Evolutionary conservation across 768 basidiomycete species (phyloP), one percentile per base, ranked within the genome.

Genomic region (Panus rudis): DNA sequence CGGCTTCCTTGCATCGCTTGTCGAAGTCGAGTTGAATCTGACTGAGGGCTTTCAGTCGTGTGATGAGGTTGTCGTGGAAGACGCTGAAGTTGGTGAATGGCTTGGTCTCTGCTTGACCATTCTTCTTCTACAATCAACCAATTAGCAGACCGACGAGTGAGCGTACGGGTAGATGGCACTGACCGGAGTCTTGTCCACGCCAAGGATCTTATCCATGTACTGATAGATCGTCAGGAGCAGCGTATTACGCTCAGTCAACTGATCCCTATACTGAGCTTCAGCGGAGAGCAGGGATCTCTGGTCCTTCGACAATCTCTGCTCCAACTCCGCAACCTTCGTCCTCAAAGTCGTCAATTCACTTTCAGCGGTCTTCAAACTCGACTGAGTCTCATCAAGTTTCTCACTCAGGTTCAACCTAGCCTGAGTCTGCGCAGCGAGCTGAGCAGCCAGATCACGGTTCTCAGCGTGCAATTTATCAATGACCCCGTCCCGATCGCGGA

Each of bases 31-130:
- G 61, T 60, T 91, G 84, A 26, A 97, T 85, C 50, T 89, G 81
- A 42, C 79, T 84, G 45, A 98, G 75, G 0, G 81, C 71, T 56
- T 92, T 91, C 22, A 99, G 71, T 11, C 93, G 78, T 2, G 81
- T 78, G 56, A 96, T 84, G 19, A 99, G 77, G 53, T 92, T 92
- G 63, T 96, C 92, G 53, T 94, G 89, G 72, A 99, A 96, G 42
- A 92, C 83, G 50, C 76, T 69, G 55, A 97, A 96, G 63, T 94
- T 94, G 17, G 91, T 90, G 64, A 90, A 92, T 0, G 91, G 91
- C 56, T 92, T 92, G 0, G 90, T 89, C 60, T 92, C 88, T 0
- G 79, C 81, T 48, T 84, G 76, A 1, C 76, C 71, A 1, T 76
- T 71, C 56, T 83, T 88, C 64, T 88, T 88, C 86, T 86, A 54